A percentile compares a stretch with the other conserved stretches of the same genome.
Evolutionary conservation across 495 filamentous ascomycete species (phyloP).

Genomic region (Penicillium subrubescens): DNA sequence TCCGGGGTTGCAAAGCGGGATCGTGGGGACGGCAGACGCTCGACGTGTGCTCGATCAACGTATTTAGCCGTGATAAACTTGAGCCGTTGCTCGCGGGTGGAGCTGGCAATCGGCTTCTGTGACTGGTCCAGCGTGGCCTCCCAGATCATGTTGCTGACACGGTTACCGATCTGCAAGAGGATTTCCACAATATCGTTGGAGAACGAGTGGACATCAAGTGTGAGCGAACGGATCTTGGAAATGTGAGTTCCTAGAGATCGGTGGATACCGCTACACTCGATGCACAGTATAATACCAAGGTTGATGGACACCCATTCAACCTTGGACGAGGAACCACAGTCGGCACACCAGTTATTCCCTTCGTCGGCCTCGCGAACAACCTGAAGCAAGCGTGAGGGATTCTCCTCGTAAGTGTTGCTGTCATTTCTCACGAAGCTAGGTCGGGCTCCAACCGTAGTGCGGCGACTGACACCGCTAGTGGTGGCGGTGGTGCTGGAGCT

Average conservation of each 20-base stretch:
- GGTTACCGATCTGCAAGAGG: slow-evolving; percentile 89
- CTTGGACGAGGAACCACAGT: slow-evolving; percentile 88
- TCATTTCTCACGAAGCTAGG: slow-evolving; percentile 71
- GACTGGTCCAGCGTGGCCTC: slow-evolving; percentile 78
- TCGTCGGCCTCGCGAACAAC: slow-evolving; percentile 87
- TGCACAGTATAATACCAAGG: slow-evolving; percentile 92
- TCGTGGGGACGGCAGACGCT: slow-evolving; percentile 70
- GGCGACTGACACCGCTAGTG: slow-evolving; percentile 70
- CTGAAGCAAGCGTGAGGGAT: slow-evolving; percentile 82
- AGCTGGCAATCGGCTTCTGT: slow-evolving; percentile 69
- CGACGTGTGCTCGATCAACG: slow-evolving; percentile 78
- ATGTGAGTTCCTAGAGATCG: slow-evolving; percentile 96
- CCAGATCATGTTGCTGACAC: slow-evolving; percentile 95
- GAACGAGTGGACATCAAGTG: slow-evolving; percentile 92
- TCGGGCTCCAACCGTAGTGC: slow-evolving; percentile 87
- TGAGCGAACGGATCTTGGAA: slow-evolving; percentile 94
- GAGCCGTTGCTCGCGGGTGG: slow-evolving; percentile 85
- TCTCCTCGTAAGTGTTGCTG: slow-evolving; percentile 73
- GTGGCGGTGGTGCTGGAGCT: slow-evolving; percentile 50
- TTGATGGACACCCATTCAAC: slow-evolving; percentile 99
- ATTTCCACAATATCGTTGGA: slow-evolving; percentile 95
- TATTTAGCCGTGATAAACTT: slow-evolving; percentile 97
- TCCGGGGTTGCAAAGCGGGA: slow-evolving; percentile 81
- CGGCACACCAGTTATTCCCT: slow-evolving; percentile 92
- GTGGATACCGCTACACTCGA: slow-evolving; percentile 98